These are phyloP conservation scores for Chernovozyma aurita DNA, from an alignment of 1,139 yeast species.

Conservation along the genomic window DNA sequence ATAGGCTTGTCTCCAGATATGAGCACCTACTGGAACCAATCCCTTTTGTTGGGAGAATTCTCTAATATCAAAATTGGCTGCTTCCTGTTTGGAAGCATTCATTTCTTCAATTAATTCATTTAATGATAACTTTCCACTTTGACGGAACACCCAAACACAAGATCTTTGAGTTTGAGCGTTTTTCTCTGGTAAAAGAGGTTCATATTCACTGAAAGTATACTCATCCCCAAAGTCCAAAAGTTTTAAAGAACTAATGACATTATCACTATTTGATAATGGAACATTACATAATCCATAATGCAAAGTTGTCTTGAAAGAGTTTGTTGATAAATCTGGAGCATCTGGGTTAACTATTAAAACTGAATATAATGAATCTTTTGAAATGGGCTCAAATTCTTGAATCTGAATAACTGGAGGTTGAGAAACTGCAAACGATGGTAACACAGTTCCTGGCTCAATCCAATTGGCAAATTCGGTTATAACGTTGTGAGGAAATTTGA, in stretches of 20 bases:
- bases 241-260: slow-evolving; percentile 52
- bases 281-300: slow-evolving; percentile 79
- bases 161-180: slow-evolving; percentile 81
- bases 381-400: slow-evolving; percentile 59
- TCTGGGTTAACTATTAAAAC: slow-evolving; percentile 87
- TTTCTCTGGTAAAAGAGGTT: slow-evolving; percentile 88
- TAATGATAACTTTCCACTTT: slow-evolving; percentile 25
- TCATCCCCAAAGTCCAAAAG: slow-evolving; percentile 31
- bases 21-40: slow-evolving; percentile 81
- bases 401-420: slow-evolving; percentile 73
- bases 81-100: slow-evolving; percentile 9
- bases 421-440: slow-evolving; percentile 70
- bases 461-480: slow-evolving; percentile 48
- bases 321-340: slow-evolving; percentile 69
- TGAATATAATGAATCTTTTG: slow-evolving; percentile 54
- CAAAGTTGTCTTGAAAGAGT: slow-evolving; percentile 67
- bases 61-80: slow-evolving; percentile 68
- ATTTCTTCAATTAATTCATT: slow-evolving; percentile 6
- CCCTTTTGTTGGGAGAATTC: slow-evolving; percentile 50
- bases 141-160: slow-evolving; percentile 89
- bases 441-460: slow-evolving; percentile 73
- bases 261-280: slow-evolving; percentile 53
- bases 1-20: slow-evolving; percentile 83
- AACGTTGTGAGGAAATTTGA: slow-evolving; percentile 70
- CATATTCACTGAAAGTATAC: slow-evolving; percentile 52